Conservation (phyloP, 257 asterid genomes). For the Ehretia macrophylla region DNA sequence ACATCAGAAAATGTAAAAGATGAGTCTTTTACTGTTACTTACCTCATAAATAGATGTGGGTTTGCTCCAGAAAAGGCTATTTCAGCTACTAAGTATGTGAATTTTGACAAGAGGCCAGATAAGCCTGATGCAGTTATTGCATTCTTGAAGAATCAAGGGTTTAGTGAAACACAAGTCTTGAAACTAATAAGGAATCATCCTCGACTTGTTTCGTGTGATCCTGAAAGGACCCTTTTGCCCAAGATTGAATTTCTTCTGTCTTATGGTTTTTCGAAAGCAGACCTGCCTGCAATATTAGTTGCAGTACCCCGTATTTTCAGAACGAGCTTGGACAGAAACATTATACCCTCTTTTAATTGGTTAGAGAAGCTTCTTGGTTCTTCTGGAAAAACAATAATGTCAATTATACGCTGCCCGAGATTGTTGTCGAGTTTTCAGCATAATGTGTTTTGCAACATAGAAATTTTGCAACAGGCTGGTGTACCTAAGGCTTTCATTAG, state of each 20-base stretch:
- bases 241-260: constrained; percentile 24
- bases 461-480: constrained; percentile 12
- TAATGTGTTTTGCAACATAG: constrained; percentile 6
- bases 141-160: constrained; percentile 5
- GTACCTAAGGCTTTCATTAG: constrained; percentile 11
- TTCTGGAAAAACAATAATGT: background rate
- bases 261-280: constrained; percentile 11
- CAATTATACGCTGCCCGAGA: background rate
- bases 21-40: too few species aligned
- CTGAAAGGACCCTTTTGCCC: constrained; percentile 17
- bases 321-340: constrained; percentile 14
- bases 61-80: background rate
- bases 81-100: constrained; percentile 8
- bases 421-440: background rate
- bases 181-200: constrained; percentile 3
- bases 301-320: background rate
- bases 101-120: too few species aligned
- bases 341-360: constrained; percentile 13
- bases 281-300: background rate
- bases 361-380: constrained; percentile 6
- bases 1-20: too few species aligned
- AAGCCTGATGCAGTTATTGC: background rate
- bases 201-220: too few species aligned
- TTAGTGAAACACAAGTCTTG: too few species aligned
- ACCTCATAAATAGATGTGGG: constrained; percentile 2